phyloP scores from a whole-genome alignment of 495 filamentous ascomycete species.

The Lophium mytilinum region DNA sequence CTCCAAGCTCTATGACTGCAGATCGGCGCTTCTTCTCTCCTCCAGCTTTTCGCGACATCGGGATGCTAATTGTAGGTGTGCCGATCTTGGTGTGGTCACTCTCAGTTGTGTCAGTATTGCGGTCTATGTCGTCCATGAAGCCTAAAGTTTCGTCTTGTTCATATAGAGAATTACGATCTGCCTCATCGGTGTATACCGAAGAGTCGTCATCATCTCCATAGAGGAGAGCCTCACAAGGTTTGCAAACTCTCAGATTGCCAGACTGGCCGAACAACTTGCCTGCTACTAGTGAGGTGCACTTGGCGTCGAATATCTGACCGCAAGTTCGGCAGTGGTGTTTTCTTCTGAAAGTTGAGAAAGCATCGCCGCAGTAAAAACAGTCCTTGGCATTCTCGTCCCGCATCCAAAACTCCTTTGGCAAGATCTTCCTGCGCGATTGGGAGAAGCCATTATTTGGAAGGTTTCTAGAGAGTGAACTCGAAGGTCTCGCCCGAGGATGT shows the following conservation, averaged over 20 bases:
- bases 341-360: conserved; percentile 86
- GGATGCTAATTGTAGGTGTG: conserved; percentile 37
- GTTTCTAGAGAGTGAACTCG: conserved; percentile 11
- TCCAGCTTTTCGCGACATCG: conserved; percentile 63
- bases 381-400: conserved; percentile 96
- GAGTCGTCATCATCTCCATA: conserved; percentile 84
- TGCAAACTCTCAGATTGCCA: conserved; percentile 82
- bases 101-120: conserved; percentile 14
- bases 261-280: conserved; percentile 82
- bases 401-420: conserved; percentile 99
- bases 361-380: conserved; percentile 83
- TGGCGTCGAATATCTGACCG: conserved; percentile 95
- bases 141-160: conserved; percentile 11
- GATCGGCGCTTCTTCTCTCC: conserved; percentile 76
- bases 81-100: conserved; percentile 31
- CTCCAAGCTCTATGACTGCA: conserved; percentile 83
- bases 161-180: conserved; percentile 20
- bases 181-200: conserved; percentile 74
- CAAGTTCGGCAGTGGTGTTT: conserved; percentile 95
- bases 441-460: conserved; percentile 53
- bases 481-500: background rate
- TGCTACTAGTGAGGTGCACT: conserved; percentile 84
- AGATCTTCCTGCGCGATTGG: conserved; percentile 69
- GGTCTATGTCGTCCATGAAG: background rate
- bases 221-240: conserved; percentile 87